A percentile compares a stretch with the other conserved stretches of the same genome.
phyloP scores from a whole-genome alignment of 306 rosid species.

The Lathyrus sativus region DNA sequence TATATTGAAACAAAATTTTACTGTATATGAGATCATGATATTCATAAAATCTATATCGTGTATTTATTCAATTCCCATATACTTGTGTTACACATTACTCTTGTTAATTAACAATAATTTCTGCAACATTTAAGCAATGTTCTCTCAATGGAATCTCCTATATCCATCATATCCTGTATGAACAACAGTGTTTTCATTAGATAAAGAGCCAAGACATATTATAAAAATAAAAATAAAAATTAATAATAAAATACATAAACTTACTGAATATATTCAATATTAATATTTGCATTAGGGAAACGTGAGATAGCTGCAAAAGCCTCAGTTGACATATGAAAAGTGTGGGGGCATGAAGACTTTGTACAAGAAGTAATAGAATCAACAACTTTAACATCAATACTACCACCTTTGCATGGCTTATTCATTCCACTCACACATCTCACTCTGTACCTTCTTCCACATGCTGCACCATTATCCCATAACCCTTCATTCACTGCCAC shows the following conservation, averaged over 20 bases:
- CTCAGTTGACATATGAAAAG: slow-evolving; percentile 52
- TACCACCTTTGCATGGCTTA: slow-evolving; percentile 62
- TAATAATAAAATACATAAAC: background rate
- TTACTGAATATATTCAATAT: slow-evolving; percentile 66
- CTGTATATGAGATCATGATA: no score
- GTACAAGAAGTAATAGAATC: slow-evolving; percentile 45
- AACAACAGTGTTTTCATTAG: background rate
- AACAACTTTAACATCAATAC: slow-evolving; percentile 65
- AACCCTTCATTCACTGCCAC: slow-evolving; percentile 67
- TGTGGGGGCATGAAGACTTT: slow-evolving; percentile 48
- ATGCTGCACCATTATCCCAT: slow-evolving; percentile 82
- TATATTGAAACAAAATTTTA: no score
- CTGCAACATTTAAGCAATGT: background rate
- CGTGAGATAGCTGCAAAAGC: slow-evolving; percentile 63
- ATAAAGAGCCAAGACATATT: background rate
- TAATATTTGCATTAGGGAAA: slow-evolving; percentile 46
- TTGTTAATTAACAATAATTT: background rate
- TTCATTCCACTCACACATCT: slow-evolving; percentile 66
- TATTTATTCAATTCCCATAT: slow-evolving; percentile 24
- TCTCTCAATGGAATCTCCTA: background rate
- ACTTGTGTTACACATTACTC: slow-evolving; percentile 2
- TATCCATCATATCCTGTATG: slow-evolving; percentile 38
- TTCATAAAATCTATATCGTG: background rate
- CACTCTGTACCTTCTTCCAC: slow-evolving; percentile 71
- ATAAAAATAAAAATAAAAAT: background rate